Conservation (phyloP, 1,284 basidiomycete genomes). For the Heterobasidion occidentale region DNA sequence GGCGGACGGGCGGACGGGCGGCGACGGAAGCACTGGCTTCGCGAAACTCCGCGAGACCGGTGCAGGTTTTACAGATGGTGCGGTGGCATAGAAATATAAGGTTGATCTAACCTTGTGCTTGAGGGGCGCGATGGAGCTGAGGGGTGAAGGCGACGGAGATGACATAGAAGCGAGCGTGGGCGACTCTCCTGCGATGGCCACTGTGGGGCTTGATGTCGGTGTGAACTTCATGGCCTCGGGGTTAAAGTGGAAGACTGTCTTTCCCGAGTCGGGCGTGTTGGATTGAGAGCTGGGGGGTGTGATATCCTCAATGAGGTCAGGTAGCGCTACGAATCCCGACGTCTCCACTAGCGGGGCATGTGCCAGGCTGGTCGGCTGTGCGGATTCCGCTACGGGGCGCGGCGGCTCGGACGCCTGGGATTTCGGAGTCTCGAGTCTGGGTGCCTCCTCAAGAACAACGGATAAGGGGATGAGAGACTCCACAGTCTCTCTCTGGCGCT, state of each 20-base stretch:
- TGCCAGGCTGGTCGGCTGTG: background rate
- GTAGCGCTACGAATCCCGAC: background rate
- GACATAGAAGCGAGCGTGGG: background rate
- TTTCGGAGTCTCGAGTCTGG: no score
- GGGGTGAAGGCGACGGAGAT: background rate
- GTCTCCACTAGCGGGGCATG: background rate
- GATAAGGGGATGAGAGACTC: no score
- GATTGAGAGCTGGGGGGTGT: conserved; percentile 7
- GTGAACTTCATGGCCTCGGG: background rate
- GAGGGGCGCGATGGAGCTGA: background rate
- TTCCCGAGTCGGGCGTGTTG: conserved; percentile 1
- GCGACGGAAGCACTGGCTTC: background rate
- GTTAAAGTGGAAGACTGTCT: background rate
- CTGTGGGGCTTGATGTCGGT: background rate
- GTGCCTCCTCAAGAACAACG: no score
- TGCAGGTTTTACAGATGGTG: background rate
- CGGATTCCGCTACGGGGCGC: background rate
- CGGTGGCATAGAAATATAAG: background rate
- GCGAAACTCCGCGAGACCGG: background rate
- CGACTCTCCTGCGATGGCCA: background rate
- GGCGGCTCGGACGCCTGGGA: no score
- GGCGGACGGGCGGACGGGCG: background rate
- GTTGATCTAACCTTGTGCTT: background rate
- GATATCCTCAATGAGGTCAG: background rate
- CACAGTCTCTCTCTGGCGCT: no score